These are phyloP conservation scores for Sporopachydermia quercuum DNA, from an alignment of 805 yeast genomes.

Conservation along the genomic window DNA sequence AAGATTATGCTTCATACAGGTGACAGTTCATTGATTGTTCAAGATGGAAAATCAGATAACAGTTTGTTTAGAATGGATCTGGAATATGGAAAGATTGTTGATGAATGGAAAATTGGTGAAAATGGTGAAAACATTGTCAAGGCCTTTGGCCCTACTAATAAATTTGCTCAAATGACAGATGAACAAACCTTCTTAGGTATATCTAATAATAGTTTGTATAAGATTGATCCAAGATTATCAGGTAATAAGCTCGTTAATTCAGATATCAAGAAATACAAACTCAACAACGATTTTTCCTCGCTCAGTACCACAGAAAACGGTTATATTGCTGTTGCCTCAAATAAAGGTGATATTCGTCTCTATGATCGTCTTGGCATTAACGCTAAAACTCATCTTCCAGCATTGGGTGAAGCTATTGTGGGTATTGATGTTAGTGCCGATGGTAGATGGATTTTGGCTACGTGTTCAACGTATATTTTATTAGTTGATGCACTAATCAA, in stretches of 20 bases:
- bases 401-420: conserved; percentile 60
- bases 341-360: conserved; percentile 60
- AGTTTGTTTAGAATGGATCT: conserved; percentile 63
- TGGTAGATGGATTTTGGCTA: conserved; percentile 72
- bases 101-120: conserved; percentile 55
- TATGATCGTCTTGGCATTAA: conserved; percentile 58
- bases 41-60: conserved; percentile 29
- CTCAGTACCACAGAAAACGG: conserved; percentile 64
- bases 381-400: conserved; percentile 72
- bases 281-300: conserved; percentile 40
- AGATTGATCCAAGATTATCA: conserved; percentile 63
- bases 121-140: conserved; percentile 32
- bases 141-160: conserved; percentile 53
- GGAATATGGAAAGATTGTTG: conserved; percentile 68
- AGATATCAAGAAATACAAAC: conserved; percentile 37
- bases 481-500: conserved; percentile 53
- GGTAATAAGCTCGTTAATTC: conserved; percentile 45
- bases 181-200: conserved; percentile 68
- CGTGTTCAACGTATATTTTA: conserved; percentile 58
- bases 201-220: conserved; percentile 49
- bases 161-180: conserved; percentile 56
- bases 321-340: conserved; percentile 59
- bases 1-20: conserved; percentile 66
- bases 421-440: conserved; percentile 63
- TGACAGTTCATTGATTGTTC: conserved; percentile 55